A percentile compares a stretch with the other conserved stretches of the same genome.
These are phyloP conservation scores for Aspergillus sp. DNA, from an alignment of 2,329 filamentous ascomycete species.

Conservation along the genomic window DNA sequence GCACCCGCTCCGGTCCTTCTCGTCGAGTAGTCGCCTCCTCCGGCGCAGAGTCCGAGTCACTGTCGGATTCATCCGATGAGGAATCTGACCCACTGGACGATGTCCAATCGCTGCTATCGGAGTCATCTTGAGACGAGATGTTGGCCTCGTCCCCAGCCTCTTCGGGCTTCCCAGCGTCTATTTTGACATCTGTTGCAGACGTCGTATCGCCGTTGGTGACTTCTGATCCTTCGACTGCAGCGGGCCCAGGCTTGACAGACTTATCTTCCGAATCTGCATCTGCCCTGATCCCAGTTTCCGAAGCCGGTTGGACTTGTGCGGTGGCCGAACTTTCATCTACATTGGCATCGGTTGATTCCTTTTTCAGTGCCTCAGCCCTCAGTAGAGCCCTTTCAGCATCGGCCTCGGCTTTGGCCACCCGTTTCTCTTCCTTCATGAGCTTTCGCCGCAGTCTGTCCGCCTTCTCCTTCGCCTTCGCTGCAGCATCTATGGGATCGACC, in stretches of 20 bases:
- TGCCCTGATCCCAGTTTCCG: not conserved
- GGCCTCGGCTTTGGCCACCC: constrained; percentile 48
- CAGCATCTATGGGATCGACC: constrained; percentile 34
- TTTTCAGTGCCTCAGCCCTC: constrained; percentile 36
- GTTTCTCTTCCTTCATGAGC: constrained; percentile 67
- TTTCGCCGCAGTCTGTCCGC: constrained; percentile 46
- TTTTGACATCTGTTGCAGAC: not conserved
- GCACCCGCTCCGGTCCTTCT: constrained; percentile 42
- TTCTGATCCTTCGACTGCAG: not conserved
- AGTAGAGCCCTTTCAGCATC: constrained; percentile 43
- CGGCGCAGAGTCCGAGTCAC: constrained; percentile 40
- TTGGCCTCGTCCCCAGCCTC: constrained; percentile 9
- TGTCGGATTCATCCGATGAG: constrained; percentile 28
- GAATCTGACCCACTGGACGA: constrained; percentile 41
- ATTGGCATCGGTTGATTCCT: constrained; percentile 20
- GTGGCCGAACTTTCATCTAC: not conserved
- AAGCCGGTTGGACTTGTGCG: not conserved
- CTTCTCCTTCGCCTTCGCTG: constrained; percentile 40
- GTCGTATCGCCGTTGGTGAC: not conserved
- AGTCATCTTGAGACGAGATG: constrained; percentile 21
- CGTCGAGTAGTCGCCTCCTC: constrained; percentile 46
- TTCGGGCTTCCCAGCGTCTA: not conserved
- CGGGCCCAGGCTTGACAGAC: not conserved
- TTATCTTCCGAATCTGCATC: not conserved
- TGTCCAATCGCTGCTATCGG: constrained; percentile 39